Evolutionary conservation across 1,284 basidiomycete genomes (phyloP).

Genomic region (Trichosporon sp.): DNA sequence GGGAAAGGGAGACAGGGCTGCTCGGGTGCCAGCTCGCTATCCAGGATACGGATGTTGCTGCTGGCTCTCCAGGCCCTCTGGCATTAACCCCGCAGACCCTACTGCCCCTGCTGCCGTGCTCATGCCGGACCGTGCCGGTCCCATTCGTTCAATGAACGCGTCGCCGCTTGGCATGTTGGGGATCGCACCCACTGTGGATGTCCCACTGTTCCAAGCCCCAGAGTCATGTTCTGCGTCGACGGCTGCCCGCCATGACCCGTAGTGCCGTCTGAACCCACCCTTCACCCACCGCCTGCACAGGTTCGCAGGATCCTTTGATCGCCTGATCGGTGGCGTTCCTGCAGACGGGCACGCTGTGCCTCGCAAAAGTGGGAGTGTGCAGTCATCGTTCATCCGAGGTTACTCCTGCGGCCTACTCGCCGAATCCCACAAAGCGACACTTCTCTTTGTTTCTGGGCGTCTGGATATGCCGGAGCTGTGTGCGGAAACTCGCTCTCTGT

Average conservation of each 20-base stretch:
- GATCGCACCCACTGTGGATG: neutral
- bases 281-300: neutral
- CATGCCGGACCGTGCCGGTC: conserved; percentile 6
- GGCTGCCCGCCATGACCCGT: neutral
- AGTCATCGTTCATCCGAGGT: neutral
- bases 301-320: conserved; percentile 1
- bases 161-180: neutral
- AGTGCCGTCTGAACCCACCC: neutral
- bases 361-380: neutral
- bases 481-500: neutral
- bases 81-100: neutral
- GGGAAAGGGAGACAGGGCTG: neutral
- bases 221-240: neutral
- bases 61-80: neutral
- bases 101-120: neutral
- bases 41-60: neutral
- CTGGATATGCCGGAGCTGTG: neutral
- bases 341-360: neutral
- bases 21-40: conserved; percentile 8
- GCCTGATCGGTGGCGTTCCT: conserved; percentile 13
- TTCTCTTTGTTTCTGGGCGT: no score
- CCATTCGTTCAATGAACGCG: neutral
- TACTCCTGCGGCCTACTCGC: neutral
- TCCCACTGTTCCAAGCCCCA: neutral
- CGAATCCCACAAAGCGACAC: neutral